A percentile compares a stretch with the other conserved stretches of the same genome.
Evolutionary conservation across 306 rosid species (phyloP).

Genomic region (Casuarina equisetifolia): DNA sequence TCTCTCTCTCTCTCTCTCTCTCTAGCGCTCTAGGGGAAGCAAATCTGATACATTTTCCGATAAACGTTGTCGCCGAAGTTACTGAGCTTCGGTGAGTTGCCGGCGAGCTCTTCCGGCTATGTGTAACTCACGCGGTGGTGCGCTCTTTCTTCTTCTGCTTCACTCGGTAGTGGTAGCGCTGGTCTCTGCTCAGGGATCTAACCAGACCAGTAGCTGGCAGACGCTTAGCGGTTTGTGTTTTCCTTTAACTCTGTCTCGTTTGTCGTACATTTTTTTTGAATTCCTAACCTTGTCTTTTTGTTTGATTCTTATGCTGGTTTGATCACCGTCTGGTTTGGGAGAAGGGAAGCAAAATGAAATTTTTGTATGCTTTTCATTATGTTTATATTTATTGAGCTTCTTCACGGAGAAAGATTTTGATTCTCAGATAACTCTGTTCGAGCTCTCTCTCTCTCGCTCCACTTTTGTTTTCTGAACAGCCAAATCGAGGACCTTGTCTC

Average conservation of each 20-base stretch:
- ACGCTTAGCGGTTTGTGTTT: slow-evolving; percentile 58
- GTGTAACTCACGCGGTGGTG: slow-evolving; percentile 60
- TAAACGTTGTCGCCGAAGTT: slow-evolving; percentile 18
- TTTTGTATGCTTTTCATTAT: background rate
- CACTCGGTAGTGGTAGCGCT: slow-evolving; percentile 31
- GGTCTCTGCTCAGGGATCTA: slow-evolving; percentile 83
- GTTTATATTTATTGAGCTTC: background rate
- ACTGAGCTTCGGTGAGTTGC: slow-evolving; percentile 16
- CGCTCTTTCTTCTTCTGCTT: slow-evolving; percentile 44
- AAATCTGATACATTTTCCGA: slow-evolving; percentile 29
- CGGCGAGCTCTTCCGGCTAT: slow-evolving; percentile 44
- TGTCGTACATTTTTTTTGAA: background rate
- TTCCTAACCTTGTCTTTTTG: background rate
- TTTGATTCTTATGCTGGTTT: background rate
- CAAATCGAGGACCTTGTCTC: slow-evolving; percentile 15
- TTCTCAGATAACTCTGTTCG: too few relatives aligned
- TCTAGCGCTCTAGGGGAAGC: slow-evolving; percentile 21
- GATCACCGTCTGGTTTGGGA: background rate
- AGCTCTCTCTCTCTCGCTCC: too few relatives aligned
- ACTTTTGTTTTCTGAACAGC: background rate
- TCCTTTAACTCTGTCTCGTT: background rate
- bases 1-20: slow-evolving; percentile 12
- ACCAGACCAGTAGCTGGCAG: slow-evolving; percentile 40
- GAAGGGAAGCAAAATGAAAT: background rate
- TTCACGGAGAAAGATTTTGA: background rate